Conservation (phyloP, 768 basidiomycete species). For the Podaxis sp. region DNA sequence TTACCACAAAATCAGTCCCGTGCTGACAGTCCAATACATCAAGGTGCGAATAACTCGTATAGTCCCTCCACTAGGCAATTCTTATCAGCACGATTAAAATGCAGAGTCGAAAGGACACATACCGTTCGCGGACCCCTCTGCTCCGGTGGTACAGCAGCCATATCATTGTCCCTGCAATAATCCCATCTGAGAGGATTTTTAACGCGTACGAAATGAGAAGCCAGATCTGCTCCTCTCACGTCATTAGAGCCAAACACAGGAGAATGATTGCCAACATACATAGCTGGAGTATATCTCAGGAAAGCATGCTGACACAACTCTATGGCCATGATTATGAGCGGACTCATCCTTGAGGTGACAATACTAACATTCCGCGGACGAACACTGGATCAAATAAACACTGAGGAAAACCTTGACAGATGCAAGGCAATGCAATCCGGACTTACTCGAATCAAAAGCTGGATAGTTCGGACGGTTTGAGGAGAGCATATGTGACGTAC, state of each 20-base stretch:
- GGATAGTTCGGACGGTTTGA: not conserved
- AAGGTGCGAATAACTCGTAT: conserved; percentile 1
- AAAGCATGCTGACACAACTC: not conserved
- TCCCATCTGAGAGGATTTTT: conserved; percentile 5
- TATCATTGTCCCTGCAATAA: conserved; percentile 3
- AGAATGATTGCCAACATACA: not conserved
- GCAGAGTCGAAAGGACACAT: not conserved
- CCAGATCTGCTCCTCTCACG: not conserved
- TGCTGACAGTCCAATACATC: conserved; percentile 3
- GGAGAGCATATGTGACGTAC: not conserved
- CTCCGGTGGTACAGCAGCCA: conserved; percentile 8
- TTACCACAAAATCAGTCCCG: conserved; percentile 1
- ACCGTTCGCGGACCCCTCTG: not conserved
- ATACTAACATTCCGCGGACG: not conserved
- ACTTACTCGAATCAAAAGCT: not conserved
- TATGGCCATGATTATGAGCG: not conserved
- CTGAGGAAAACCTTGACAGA: not conserved
- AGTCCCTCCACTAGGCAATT: not conserved
- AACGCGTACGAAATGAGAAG: not conserved
- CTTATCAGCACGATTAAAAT: not conserved
- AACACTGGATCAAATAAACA: not conserved
- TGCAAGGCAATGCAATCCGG: not conserved
- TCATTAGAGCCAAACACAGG: not conserved
- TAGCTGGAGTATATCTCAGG: not conserved
- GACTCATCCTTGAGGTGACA: not conserved